phyloP scores from a whole-genome alignment of 2,329 filamentous ascomycete species.

The Aureobasidium melanogenum region DNA sequence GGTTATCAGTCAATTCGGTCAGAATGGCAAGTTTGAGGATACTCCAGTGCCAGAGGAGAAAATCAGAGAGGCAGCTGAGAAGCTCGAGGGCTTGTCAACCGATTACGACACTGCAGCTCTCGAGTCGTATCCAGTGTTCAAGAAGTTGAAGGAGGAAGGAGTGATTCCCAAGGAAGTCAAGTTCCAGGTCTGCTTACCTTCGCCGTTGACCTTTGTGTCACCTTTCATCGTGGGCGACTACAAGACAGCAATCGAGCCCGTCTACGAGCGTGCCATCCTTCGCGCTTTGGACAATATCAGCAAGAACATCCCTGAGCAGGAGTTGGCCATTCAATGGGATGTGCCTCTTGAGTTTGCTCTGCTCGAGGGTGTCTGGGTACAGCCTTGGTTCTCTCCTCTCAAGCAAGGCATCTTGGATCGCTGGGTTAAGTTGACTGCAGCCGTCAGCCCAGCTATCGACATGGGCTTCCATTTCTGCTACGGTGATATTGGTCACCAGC shows the following conservation, averaged over 20 bases:
- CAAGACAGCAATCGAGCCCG: slow-evolving; percentile 22
- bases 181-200: slow-evolving; percentile 29
- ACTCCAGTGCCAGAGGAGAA: not conserved
- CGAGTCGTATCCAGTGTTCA: slow-evolving; percentile 26
- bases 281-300: slow-evolving; percentile 24
- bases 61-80: slow-evolving; percentile 6
- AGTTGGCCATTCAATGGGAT: slow-evolving; percentile 31
- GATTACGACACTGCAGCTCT: slow-evolving; percentile 27
- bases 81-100: slow-evolving; percentile 18
- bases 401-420: slow-evolving; percentile 28
- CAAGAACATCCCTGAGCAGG: slow-evolving; percentile 24
- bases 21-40: not conserved
- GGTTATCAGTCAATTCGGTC: slow-evolving; percentile 3
- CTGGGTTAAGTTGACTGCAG: slow-evolving; percentile 23
- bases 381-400: slow-evolving; percentile 29
- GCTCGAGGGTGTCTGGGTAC: slow-evolving; percentile 22
- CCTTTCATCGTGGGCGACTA: slow-evolving; percentile 18
- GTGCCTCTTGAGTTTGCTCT: slow-evolving; percentile 27
- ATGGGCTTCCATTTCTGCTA: slow-evolving; percentile 42
- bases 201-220: slow-evolving; percentile 16
- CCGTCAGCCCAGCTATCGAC: slow-evolving; percentile 30
- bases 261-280: slow-evolving; percentile 27
- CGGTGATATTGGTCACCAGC: slow-evolving; percentile 36
- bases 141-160: slow-evolving; percentile 22
- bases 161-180: slow-evolving; percentile 21